These are phyloP conservation scores for Ambrosia hybrid DNA, from an alignment of 140 eudicot species.

Conservation along the genomic window DNA sequence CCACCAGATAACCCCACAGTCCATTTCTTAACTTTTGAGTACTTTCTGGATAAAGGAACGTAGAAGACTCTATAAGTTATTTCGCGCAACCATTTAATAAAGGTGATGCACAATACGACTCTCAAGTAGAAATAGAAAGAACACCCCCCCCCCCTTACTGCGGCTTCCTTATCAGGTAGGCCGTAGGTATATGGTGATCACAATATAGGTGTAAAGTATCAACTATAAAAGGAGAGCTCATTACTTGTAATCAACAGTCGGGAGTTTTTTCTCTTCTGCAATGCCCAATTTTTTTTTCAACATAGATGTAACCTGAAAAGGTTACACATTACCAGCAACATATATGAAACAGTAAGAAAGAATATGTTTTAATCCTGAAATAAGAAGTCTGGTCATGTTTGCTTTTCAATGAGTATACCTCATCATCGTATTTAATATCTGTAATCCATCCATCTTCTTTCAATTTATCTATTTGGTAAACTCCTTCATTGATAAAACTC, in stretches of 20 bases:
- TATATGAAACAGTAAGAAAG: slow-evolving; percentile 15
- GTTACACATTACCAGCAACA: slow-evolving; percentile 24
- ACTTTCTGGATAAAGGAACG: slow-evolving; percentile 51
- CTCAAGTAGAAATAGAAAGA: background rate
- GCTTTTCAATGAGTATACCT: slow-evolving; percentile 45
- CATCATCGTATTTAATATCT: slow-evolving; percentile 91
- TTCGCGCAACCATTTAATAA: slow-evolving; percentile 14
- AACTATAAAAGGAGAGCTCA: background rate
- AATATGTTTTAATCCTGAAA: slow-evolving; percentile 4
- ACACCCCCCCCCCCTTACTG: background rate
- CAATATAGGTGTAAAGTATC: background rate
- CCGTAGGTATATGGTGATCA: background rate
- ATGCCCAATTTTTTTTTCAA: slow-evolving; percentile 66
- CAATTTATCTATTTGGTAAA: slow-evolving; percentile 71
- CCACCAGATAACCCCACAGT: slow-evolving; percentile 89
- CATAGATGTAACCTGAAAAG: slow-evolving; percentile 68
- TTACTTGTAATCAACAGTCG: slow-evolving; percentile 44
- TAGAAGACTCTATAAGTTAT: slow-evolving; percentile 12
- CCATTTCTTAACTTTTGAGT: slow-evolving; percentile 76
- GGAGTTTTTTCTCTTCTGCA: slow-evolving; percentile 61
- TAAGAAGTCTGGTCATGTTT: background rate
- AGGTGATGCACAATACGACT: slow-evolving; percentile 13
- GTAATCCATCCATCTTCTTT: slow-evolving; percentile 97
- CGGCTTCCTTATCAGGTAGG: background rate
- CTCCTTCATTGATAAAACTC: slow-evolving; percentile 84